Percentiles rank a stretch among this genome's conserved stretches.
Evolutionary conservation across 768 basidiomycete genomes (phyloP).

Genomic region (Boletus edulis): DNA sequence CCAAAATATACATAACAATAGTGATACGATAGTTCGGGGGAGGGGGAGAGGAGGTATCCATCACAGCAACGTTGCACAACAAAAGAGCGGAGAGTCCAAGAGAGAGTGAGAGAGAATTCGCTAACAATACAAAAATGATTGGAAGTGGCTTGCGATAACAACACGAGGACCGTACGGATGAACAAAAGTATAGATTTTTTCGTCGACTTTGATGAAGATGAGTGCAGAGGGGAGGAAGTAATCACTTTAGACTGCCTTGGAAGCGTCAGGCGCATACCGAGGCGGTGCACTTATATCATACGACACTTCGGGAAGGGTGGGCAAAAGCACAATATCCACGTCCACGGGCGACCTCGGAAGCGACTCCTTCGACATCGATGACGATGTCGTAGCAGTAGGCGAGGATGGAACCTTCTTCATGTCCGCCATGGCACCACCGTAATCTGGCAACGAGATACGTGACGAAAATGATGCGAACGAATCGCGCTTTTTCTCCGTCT

Average conservation of each 20-base stretch:
- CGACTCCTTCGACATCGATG: slow-evolving; percentile 29
- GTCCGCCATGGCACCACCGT: slow-evolving; percentile 33
- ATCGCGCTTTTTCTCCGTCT: slow-evolving; percentile 45
- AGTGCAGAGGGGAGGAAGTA: not conserved
- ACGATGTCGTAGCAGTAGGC: slow-evolving; percentile 17
- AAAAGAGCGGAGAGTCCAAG: not conserved
- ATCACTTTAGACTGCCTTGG: slow-evolving; percentile 17
- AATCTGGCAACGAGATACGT: slow-evolving; percentile 42
- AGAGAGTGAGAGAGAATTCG: not conserved
- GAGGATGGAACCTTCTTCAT: slow-evolving; percentile 22
- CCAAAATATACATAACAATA: slow-evolving; percentile 23
- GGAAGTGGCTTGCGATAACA: slow-evolving; percentile 1
- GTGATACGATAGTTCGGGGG: slow-evolving; percentile 11
- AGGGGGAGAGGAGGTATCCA: slow-evolving; percentile 15
- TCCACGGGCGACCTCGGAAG: slow-evolving; percentile 24
- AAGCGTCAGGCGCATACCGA: slow-evolving; percentile 19
- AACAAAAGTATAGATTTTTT: not conserved
- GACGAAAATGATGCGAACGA: slow-evolving; percentile 48
- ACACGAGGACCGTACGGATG: not conserved
- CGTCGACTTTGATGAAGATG: not conserved
- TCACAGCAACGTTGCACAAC: not conserved
- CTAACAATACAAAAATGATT: slow-evolving; percentile 30
- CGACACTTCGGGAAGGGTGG: slow-evolving; percentile 19
- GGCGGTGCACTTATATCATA: slow-evolving; percentile 16
- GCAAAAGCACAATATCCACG: slow-evolving; percentile 10